phyloP scores from a whole-genome alignment of 148 eudicot species.

The Vaccinium macrocarpon region DNA sequence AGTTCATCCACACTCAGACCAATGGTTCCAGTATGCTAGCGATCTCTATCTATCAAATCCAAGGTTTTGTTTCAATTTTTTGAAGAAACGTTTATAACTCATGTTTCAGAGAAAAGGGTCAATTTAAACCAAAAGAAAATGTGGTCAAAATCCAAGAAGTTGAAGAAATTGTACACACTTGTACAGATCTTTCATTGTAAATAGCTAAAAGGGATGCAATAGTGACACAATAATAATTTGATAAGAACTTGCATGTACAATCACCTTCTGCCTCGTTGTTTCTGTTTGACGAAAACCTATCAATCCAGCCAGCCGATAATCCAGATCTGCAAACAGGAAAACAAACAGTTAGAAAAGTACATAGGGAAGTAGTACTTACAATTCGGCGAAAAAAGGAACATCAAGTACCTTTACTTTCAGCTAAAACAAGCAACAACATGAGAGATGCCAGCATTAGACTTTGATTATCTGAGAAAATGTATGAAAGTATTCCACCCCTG shows the following conservation, averaged over 20 bases:
- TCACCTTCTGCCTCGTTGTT: conserved; percentile 28
- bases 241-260: not conserved
- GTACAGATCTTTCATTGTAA: not conserved
- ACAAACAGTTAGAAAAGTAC: conserved; percentile 4
- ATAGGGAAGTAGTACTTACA: not conserved
- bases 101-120: no score
- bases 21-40: no score
- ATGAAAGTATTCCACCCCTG: conserved; percentile 46
- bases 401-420: conserved; percentile 46
- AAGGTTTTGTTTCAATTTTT: no score
- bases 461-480: conserved; percentile 38
- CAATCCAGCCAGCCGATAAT: conserved; percentile 30
- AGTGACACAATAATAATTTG: not conserved
- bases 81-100: no score
- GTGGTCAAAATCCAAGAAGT: no score
- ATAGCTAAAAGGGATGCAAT: not conserved
- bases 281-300: conserved; percentile 34
- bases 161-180: not conserved
- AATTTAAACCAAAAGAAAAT: no score
- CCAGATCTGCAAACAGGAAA: conserved; percentile 35
- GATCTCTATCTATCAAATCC: no score
- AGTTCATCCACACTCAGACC: no score
- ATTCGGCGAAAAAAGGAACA: not conserved
- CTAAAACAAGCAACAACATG: conserved; percentile 47
- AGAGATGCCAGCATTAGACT: conserved; percentile 38